A percentile compares a stretch with the other conserved stretches of the same genome.
Conservation (phyloP, 176 grass and related monocot genomes). For the Triticum aestivum region DNA sequence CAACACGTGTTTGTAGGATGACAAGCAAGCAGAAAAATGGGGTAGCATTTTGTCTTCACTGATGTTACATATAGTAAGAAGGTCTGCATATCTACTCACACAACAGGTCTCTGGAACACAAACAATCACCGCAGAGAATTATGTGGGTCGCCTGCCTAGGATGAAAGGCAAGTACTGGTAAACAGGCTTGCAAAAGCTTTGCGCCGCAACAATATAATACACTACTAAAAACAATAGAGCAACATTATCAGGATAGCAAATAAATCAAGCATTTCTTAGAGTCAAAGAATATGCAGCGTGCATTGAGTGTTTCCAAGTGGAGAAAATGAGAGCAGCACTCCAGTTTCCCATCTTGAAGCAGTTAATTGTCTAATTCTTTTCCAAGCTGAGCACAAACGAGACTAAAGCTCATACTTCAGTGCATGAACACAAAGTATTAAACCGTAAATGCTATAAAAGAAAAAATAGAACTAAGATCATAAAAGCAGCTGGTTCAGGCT, state of each 20-base stretch:
- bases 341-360: not conserved
- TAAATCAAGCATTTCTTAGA: not conserved
- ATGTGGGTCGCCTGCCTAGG: not conserved
- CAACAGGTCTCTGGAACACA: not conserved
- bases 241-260: constrained; percentile 3
- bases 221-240: not conserved
- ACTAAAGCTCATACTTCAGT: not conserved
- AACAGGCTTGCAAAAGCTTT: not conserved
- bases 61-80: not conserved
- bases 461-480: constrained; percentile 3
- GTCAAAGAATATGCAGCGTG: not conserved
- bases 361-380: constrained; percentile 25
- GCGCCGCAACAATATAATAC: not conserved
- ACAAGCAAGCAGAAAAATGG: not conserved
- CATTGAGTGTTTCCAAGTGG: not conserved
- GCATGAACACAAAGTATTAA: constrained; percentile 1
- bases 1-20: constrained; percentile 7
- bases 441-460: not conserved
- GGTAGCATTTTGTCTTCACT: not conserved
- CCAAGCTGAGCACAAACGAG: not conserved
- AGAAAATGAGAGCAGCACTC: not conserved
- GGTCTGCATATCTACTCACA: not conserved
- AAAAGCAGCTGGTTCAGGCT: not conserved
- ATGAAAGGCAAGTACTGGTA: not conserved
- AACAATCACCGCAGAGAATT: not conserved